Percentiles rank a stretch among this genome's conserved stretches.
These are phyloP conservation scores for Lachancea lanzarotensis DNA, from an alignment of 805 yeast species.

Conservation along the genomic window DNA sequence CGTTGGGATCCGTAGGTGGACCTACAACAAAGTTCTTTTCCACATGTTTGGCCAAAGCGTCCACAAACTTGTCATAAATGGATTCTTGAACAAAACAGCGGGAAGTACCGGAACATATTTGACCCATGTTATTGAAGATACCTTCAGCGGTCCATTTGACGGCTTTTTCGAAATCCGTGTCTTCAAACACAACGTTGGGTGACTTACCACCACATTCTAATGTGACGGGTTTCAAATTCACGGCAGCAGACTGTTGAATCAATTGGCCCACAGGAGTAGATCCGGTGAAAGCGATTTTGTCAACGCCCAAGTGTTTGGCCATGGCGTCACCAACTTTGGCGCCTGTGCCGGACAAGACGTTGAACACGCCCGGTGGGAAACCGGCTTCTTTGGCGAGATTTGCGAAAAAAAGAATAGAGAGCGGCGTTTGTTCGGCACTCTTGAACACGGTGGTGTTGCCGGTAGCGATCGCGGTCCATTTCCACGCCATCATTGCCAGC, in stretches of 20 bases:
- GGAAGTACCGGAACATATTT: conserved; percentile 60
- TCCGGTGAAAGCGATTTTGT: conserved; percentile 51
- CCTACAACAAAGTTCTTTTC: conserved; percentile 38
- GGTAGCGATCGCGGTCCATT: conserved; percentile 42
- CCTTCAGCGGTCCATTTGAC: conserved; percentile 49
- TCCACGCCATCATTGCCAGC: conserved; percentile 45
- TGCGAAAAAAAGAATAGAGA: conserved; percentile 40
- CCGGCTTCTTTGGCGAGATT: conserved; percentile 40
- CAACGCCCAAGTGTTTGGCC: conserved; percentile 39
- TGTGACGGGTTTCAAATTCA: conserved; percentile 42
- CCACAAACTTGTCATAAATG: conserved; percentile 45
- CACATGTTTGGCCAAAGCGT: conserved; percentile 34
- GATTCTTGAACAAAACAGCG: conserved; percentile 52
- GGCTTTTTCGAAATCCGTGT: conserved; percentile 42
- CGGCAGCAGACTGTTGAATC: conserved; percentile 38
- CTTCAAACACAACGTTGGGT: conserved; percentile 42
- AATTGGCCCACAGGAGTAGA: conserved; percentile 44
- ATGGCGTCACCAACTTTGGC: conserved; percentile 41
- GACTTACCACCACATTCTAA: conserved; percentile 51
- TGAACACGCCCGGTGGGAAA: conserved; percentile 46
- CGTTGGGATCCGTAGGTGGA: conserved; percentile 38
- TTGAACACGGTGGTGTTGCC: conserved; percentile 45
- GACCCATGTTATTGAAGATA: conserved; percentile 56
- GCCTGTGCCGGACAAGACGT: conserved; percentile 42
- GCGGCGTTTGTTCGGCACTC: conserved; percentile 45